Evolutionary conservation across 768 basidiomycete species (phyloP).

Genomic region (Porphyrellus cyaneotinctus): DNA sequence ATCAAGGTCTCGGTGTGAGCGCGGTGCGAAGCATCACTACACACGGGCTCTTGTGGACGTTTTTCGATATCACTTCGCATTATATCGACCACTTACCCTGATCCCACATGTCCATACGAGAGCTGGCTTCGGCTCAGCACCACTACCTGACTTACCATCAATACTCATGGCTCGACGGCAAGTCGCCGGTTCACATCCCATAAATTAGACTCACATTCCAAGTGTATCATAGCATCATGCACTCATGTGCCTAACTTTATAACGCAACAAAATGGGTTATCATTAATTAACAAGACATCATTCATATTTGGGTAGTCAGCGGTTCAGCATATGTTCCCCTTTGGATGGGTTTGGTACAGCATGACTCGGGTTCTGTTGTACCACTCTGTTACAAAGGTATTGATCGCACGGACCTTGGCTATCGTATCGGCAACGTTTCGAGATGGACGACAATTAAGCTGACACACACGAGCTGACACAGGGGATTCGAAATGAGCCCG

Average conservation of each 20-base stretch:
- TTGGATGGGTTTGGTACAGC: conserved; percentile 5
- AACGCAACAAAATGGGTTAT: conserved; percentile 8
- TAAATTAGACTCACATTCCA: conserved; percentile 16
- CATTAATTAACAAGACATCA: not conserved
- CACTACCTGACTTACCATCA: conserved; percentile 5
- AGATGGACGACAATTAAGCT: not conserved
- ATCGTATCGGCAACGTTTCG: not conserved
- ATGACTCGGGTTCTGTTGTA: not conserved
- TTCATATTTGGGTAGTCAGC: too few species aligned
- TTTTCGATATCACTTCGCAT: conserved; percentile 76
- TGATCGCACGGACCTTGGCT: conserved; percentile 13
- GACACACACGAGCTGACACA: conserved; percentile 17
- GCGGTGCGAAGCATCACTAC: conserved; percentile 90
- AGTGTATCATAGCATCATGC: conserved; percentile 30
- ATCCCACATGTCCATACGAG: conserved; percentile 7
- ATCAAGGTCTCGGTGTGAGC: conserved; percentile 92
- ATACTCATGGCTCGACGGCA: conserved; percentile 8
- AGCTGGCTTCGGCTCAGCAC: not conserved
- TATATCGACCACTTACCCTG: conserved; percentile 64
- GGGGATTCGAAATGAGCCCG: conserved; percentile 5
- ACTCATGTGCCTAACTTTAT: conserved; percentile 9
- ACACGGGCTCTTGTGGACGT: conserved; percentile 90
- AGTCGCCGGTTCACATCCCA: conserved; percentile 6
- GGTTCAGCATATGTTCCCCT: too few species aligned
- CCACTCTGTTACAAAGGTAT: conserved; percentile 9